These are phyloP conservation scores for Astragalus membranaceus DNA, from an alignment of 306 rosid species.

Conservation along the genomic window DNA sequence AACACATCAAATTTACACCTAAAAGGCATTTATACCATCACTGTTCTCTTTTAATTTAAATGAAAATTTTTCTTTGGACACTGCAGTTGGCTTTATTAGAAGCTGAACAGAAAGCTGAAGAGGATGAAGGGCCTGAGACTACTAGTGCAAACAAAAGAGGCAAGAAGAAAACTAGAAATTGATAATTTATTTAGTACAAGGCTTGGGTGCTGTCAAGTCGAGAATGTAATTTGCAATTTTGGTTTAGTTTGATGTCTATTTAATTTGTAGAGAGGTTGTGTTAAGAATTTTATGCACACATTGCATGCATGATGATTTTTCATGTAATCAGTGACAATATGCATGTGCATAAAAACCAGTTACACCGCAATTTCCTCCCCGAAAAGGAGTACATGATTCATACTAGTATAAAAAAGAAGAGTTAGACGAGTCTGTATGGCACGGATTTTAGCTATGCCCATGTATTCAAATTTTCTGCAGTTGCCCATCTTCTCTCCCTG, in stretches of 20 bases:
- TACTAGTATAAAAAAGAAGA: neutral
- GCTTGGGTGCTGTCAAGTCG: neutral
- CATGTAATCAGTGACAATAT: neutral
- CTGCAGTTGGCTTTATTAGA: constrained; percentile 81
- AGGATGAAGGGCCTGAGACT: constrained; percentile 73
- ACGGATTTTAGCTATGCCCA: neutral
- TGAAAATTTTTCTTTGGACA: neutral
- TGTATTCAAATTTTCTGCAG: neutral
- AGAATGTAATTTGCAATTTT: constrained; percentile 35
- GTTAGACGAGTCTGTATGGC: neutral
- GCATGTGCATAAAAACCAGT: neutral
- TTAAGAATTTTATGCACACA: neutral
- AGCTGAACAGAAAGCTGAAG: constrained; percentile 92
- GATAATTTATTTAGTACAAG: constrained; percentile 8
- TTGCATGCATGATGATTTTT: neutral
- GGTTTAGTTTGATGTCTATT: constrained; percentile 23
- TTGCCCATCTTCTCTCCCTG: neutral
- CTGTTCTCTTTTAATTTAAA: neutral
- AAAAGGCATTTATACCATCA: neutral
- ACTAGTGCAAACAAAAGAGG: constrained; percentile 69
- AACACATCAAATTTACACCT: neutral
- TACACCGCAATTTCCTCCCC: neutral
- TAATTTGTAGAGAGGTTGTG: neutral
- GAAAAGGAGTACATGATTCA: neutral
- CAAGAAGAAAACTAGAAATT: constrained; percentile 67